Evolutionary conservation across 768 basidiomycete species (phyloP), one percentile per base, ranked within the genome.

Genomic region (Coprinopsis strossmayeri): DNA sequence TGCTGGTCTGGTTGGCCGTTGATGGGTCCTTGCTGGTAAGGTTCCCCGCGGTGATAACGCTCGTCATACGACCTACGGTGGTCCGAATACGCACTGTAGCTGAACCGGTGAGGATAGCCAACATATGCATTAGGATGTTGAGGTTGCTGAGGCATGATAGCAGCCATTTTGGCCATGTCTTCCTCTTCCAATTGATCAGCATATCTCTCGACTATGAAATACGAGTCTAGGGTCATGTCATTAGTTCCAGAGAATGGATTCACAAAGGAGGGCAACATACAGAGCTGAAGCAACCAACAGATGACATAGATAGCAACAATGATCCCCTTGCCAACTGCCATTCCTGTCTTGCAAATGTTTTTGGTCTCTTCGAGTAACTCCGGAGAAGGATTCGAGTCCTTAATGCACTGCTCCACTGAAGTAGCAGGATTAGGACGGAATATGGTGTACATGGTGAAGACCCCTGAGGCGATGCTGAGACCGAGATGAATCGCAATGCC

Each of bases 101-200:
- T 45, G 43, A 50, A 50, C 3, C 49, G 42, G 27, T 50, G 43
- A 3, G 49, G 49, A 35, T 50, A 50, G 20, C 49, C 49, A 20
- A 35, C 44, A 24, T 50, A 50, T 9, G 34, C 32, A 12, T 21
- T 43, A n/a, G 26, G 39, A 13, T 34, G 49, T 18, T 45, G 20
- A 5, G 49, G 30, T 39, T 50, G 34, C 18, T 39, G 49, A 39
- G 49, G 49, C 4, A 50, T 35, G 43, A 50, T 38, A 13, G 49
- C 43, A 18, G 43, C 34, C 20, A 50, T 5, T 34, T 45, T 45
- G 25, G 49, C 49, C 30, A 50, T 45, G 21, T 68, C 63, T 59
- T 82, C 77, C 35, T 81, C 77, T 47, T 68, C 64, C 24, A 81
- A 65, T 59, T 82, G 78, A 23, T 72, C 67, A 21, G 72, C 69